Base-by-base conservation (phyloP, 140 eudicot genomes). In the Anethum foeniculum region DNA sequence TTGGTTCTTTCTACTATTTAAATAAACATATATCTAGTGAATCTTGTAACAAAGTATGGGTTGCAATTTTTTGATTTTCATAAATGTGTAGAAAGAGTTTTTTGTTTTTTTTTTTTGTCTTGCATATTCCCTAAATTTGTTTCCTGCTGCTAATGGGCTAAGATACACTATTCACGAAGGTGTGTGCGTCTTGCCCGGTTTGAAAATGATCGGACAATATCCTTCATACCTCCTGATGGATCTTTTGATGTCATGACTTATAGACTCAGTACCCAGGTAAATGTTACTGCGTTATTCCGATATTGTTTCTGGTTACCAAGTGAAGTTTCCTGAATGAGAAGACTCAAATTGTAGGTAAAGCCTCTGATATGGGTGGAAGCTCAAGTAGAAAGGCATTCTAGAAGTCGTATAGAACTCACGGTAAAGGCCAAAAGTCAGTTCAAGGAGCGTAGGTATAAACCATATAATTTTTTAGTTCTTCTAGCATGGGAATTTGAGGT, bases 221-320 rank as follows among this genome's bases (percentile, higher is more conserved):
- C 98, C 36, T 94, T 94, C 71, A 87, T 94, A 79, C 98, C 97
- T 77, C 98, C 98, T 69, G 97, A 94, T 91, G 98, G 98, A 43
- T 83, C 98, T 62, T 94, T 94, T 84, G 98, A 94, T 83, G 94
- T 94, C 85, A 94, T 94, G 98, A 94, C 97, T n/a, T 92, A 94
- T 83, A 89, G 98, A 85, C 92, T 94, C 38, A 92, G 96, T 84
- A 91, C 98, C 85, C 97, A 90, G 98, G 97, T 94, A 47, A 8
- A 14, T 10, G 38, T 27, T 75, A 16, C 49, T 32, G 62, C n/a
- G 11, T 6, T 48, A 41, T 8, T 75, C 5, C 2, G 39, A 27
- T 65, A 18, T 65, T 69, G 27, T 27, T 46, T 75, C 43, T 77
- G 23, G 78, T 43, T 74, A 77, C 82, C 81, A 46, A 75, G n/a